Evolutionary conservation across 805 yeast genomes (phyloP), one percentile per base, ranked within the genome.

Genomic region (Ogataea nitratoaversa): DNA sequence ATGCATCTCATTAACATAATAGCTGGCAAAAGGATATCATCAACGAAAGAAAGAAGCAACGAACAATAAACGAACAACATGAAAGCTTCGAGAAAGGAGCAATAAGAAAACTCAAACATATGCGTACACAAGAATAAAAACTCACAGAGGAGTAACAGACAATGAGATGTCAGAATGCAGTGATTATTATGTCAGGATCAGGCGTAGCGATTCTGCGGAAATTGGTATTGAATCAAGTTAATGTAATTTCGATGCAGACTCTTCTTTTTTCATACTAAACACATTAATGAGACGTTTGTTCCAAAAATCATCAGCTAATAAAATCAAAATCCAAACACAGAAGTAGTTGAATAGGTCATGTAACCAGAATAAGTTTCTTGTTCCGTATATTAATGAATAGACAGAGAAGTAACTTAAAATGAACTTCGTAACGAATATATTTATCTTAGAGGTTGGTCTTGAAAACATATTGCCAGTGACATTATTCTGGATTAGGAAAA

Each of bases 341-440:
- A 81, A 62, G 14, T 82, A 57, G 58, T 88, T 88, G 40, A 84
- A 72, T 37, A 88, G 60, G 56, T 85, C 84, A 52, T 89, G 93
- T 34, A 89, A 64, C 85, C 90, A 86, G 60, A 76, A 90, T n/a
- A 91, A 71, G 53, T 87, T 84, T 54, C 90, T 74, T 5, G 84
- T 70, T 2, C 96, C 96, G 61, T 79, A 87, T 8, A 87, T 53
- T 40, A 84, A 59, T 32, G 84, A 65, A 61, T 84, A 88, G 29
- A 76, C 55, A 1, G 77, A 70, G 46, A 79, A 66, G 57, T 83
- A 84, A 0, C 56, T 54, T 32, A 82, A 52, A 12, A 78, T 51
- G 3, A 61, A 44, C 13, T 59, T 57, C 2, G 74, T 66, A 2
- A 67, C 38, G 33, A 55, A 52, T 36, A 56, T 53, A 25, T 62